Evolutionary conservation across 2,329 filamentous ascomycete genomes (phyloP), one percentile per base, ranked within the genome.

Genomic region (Fonsecaea multimorphosa): DNA sequence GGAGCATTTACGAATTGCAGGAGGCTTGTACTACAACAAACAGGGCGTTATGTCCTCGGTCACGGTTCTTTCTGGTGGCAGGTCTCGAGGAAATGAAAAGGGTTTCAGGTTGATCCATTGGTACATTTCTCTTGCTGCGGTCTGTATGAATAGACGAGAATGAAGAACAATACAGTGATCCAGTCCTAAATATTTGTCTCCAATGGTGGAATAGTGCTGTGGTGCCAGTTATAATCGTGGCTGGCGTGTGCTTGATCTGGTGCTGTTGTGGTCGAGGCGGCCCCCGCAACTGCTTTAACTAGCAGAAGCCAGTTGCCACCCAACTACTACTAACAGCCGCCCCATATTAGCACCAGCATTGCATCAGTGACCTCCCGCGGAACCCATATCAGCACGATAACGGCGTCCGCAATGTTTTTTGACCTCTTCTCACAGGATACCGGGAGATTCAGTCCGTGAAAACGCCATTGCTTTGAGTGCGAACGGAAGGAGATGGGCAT

Each of bases 361-460:
- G 65, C 65, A 53, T 59, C 58, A 54, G 58, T 32, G 34, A 65
- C 31, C 58, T 24, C 19, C 38, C 44, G n/a, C 46, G 44, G 40
- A 36, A 57, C 49, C 54, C 52, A 27, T 68, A 65, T 65, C 66
- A 46, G 59, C 56, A 44, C 57, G 66, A 68, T 65, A 68, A 68
- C 56, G 51, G 58, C 61, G 61, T 36, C 44, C 2, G 53, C 19
- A 36, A 55, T 61, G 51, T 34, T 56, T 36, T 63, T 52, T 16
- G 52, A 44, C 19, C 34, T 27, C 31, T 54, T 32, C 34, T 49
- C 16, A 55, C 58, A 31, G 16, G 27, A 2, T 5, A 55, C 32
- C 12, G 29, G 32, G 27, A 32, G 16, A 19, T 55, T 22, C 34
- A 32, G 27, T 52, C 58, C n/a, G 14, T 52, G 51, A 36, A 59